phyloP scores from a whole-genome alignment of 352 stramenopile species.

The Phytophthora sojae region DNA sequence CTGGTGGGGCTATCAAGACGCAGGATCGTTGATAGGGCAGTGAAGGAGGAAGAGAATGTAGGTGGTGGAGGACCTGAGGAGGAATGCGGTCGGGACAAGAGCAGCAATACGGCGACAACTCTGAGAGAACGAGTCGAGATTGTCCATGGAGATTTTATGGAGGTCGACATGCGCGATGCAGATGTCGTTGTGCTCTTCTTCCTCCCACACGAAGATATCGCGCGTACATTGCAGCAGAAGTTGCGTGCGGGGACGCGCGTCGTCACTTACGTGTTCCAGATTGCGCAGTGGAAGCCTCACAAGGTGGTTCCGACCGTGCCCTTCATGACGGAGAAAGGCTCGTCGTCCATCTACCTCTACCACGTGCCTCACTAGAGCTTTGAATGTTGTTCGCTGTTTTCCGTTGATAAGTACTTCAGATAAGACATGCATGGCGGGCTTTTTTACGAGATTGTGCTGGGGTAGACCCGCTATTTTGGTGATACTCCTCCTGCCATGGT shows the following conservation, averaged over 20 bases:
- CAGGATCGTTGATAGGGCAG: conserved; percentile 25
- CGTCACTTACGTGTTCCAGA: conserved; percentile 78
- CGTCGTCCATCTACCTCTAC: conserved; percentile 61
- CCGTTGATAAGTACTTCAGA: conserved; percentile 14
- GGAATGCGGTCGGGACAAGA: background rate
- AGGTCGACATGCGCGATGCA: conserved; percentile 50
- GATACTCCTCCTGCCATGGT: background rate
- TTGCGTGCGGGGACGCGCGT: conserved; percentile 52
- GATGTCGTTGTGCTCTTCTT: conserved; percentile 76
- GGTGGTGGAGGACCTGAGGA: background rate
- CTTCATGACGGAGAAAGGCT: conserved; percentile 66
- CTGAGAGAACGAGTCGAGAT: conserved; percentile 43
- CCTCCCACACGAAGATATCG: conserved; percentile 61
- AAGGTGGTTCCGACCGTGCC: conserved; percentile 51
- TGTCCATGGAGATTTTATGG: conserved; percentile 61
- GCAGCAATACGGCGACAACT: background rate
- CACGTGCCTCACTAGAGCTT: conserved; percentile 27
- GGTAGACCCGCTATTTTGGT: background rate
- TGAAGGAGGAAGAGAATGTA: background rate
- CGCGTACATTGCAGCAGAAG: conserved; percentile 40
- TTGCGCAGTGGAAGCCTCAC: conserved; percentile 59
- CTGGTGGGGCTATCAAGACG: conserved; percentile 56
- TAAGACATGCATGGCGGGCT: conserved; percentile 18
- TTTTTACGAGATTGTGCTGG: conserved; percentile 22
- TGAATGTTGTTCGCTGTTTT: background rate